These are phyloP conservation scores for Zygosaccharomyces pseudorouxii DNA, from an alignment of 805 yeast genomes.

Conservation along the genomic window DNA sequence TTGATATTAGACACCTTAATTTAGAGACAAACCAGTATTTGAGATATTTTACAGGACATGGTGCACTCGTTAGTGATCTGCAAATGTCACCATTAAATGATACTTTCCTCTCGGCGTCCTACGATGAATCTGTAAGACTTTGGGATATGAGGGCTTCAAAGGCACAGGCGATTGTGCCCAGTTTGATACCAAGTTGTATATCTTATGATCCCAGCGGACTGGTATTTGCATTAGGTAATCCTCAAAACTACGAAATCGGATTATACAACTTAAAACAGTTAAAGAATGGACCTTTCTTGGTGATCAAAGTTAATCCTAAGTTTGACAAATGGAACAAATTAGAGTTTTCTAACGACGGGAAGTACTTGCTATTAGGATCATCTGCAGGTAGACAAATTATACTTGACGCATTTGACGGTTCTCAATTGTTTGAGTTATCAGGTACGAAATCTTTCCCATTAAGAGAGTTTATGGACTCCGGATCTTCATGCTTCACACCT, in stretches of 20 bases:
- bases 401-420: conserved; percentile 67
- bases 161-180: conserved; percentile 57
- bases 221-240: conserved; percentile 65
- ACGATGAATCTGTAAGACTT: conserved; percentile 73
- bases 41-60: conserved; percentile 86
- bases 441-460: conserved; percentile 48
- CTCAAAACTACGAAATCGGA: conserved; percentile 41
- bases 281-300: conserved; percentile 53
- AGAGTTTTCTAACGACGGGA: conserved; percentile 78
- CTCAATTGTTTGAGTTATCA: conserved; percentile 40
- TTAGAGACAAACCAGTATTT: conserved; percentile 73
- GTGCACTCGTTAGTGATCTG: conserved; percentile 63
- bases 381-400: conserved; percentile 56
- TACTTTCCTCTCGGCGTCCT: conserved; percentile 58
- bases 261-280: conserved; percentile 59
- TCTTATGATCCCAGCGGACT: conserved; percentile 83
- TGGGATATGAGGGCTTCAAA: conserved; percentile 80
- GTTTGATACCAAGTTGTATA: conserved; percentile 50
- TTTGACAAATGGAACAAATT: conserved; percentile 53
- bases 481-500: conserved; percentile 57
- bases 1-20: conserved; percentile 69
- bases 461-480: conserved; percentile 45
- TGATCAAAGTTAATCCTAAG: conserved; percentile 38
- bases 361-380: conserved; percentile 53
- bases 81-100: conserved; percentile 71